Evolutionary conservation across 805 yeast species (phyloP), one percentile per base, ranked within the genome.

Genomic region (Candida hungchunana): DNA sequence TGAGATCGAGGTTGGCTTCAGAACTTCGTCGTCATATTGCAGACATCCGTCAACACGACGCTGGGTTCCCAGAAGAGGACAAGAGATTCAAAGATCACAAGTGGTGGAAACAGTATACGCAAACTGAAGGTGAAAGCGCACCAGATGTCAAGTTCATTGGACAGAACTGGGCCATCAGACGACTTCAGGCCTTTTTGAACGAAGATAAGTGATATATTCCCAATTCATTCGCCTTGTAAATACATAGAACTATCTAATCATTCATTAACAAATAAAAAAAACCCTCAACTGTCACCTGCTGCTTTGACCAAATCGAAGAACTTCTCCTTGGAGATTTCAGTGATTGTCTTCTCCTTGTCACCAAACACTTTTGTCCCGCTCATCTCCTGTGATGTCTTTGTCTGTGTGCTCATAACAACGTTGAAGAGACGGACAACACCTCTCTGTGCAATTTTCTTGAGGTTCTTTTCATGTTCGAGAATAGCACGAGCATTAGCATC

Each of bases 401-500:
- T 73, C 59, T 87, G 97, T 1, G 95, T 82, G 20, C 83, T 71
- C 54, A 84, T 69, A 18, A 87, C 78, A 2, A 95, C 95, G 55
- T 84, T 90, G 64, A 81, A 87, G 46, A 85, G 71, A 55, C 79
- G 75, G 7, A 87, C 86, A 11, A 85, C 95, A 63, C 96, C 96
- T 46, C 80, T 69, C 62, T 86, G 95, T 0, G 95, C 97, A 17
- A 78, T 71, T 55, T 87, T 87, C 56, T 82, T 80, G 50, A 85
- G 64, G 42, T 64, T 68, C 45, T 75, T 73, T 55, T 87, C 96
- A 34, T 68, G 69, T 40, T 82, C 94, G 13, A 85, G 56, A 4
- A 71, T 60, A 26, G 67, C 67, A 55, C 85, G 69, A 27, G 77
- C 77, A 12, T 64, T 71, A 2, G 75, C 73, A 22, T 77, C 79